Percentiles rank a stretch among this genome's conserved stretches.
phyloP scores from a whole-genome alignment of 768 basidiomycete species.

The Peribolospora kevripleyi region DNA sequence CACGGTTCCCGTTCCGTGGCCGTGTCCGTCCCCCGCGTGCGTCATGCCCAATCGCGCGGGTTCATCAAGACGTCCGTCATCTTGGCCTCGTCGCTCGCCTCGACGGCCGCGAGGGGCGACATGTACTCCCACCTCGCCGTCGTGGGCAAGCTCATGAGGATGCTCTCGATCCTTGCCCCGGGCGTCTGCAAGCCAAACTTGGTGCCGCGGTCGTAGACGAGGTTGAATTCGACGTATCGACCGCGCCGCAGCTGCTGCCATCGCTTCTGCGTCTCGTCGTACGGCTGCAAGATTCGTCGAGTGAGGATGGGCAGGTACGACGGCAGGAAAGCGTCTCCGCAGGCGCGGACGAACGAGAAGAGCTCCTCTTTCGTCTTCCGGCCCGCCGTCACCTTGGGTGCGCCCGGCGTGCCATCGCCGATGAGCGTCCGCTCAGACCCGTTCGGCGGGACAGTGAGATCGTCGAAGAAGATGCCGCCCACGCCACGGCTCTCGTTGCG shows the following conservation, averaged over 20 bases:
- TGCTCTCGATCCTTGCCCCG: slow-evolving; percentile 67
- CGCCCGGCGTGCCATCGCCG: neutral
- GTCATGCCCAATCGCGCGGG: slow-evolving; percentile 39
- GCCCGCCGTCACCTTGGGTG: neutral
- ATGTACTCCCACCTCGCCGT: slow-evolving; percentile 77
- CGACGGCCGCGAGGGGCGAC: slow-evolving; percentile 41
- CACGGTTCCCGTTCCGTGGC: too few relatives aligned
- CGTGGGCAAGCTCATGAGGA: slow-evolving; percentile 70
- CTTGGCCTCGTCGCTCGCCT: slow-evolving; percentile 40
- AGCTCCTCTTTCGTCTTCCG: slow-evolving; percentile 35
- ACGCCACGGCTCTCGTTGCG: slow-evolving; percentile 63
- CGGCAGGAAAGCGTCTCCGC: slow-evolving; percentile 61
- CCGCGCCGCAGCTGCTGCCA: slow-evolving; percentile 87
- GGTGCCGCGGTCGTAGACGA: slow-evolving; percentile 65
- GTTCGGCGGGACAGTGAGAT: slow-evolving; percentile 41
- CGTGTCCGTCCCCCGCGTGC: too few relatives aligned
- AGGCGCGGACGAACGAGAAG: slow-evolving; percentile 44
- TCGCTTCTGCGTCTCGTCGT: slow-evolving; percentile 36
- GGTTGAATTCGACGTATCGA: slow-evolving; percentile 83
- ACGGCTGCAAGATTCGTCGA: slow-evolving; percentile 23
- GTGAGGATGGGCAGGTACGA: slow-evolving; percentile 72
- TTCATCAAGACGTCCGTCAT: slow-evolving; percentile 36
- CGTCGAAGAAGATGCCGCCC: slow-evolving; percentile 93
- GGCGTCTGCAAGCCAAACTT: slow-evolving; percentile 60
- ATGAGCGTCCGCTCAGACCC: slow-evolving; percentile 20